Evolutionary conservation across 2,329 filamentous ascomycete species (phyloP).

Genomic region (Pseudocercospora musae): DNA sequence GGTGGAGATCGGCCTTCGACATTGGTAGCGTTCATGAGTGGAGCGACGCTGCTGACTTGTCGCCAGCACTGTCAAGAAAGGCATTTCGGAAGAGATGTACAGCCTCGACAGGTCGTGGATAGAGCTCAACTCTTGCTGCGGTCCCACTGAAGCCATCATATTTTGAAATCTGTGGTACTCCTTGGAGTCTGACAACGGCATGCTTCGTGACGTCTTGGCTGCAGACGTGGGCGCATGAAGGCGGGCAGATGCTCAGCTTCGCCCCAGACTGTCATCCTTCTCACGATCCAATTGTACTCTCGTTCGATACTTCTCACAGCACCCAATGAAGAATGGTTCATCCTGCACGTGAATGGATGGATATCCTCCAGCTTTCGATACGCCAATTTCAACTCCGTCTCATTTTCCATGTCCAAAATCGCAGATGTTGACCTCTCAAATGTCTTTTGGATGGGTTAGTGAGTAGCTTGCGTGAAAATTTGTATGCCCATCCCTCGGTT

Average conservation of each 20-base stretch:
- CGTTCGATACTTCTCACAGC: neutral
- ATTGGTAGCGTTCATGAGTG: no score
- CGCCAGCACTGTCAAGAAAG: no score
- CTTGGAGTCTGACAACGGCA: no score
- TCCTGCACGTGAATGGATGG: neutral
- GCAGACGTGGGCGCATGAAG: neutral
- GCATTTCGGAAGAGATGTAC: no score
- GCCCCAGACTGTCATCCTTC: neutral
- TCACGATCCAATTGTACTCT: neutral
- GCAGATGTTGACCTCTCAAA: neutral
- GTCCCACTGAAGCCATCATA: no score
- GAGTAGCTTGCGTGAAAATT: neutral
- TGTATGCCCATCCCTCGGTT: neutral
- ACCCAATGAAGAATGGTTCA: neutral
- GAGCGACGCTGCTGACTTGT: no score
- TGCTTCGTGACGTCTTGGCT: no score
- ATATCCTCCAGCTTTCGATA: neutral
- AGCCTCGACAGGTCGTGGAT: no score
- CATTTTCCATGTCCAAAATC: neutral
- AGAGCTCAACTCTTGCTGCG: no score
- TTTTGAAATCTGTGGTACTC: no score
- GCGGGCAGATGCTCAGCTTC: neutral
- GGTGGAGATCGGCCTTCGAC: no score
- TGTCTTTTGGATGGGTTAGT: no score
- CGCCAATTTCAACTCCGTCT: neutral